Evolutionary conservation across 345 rosid species (phyloP).

Genomic region (Dipteronia dyeriana): DNA sequence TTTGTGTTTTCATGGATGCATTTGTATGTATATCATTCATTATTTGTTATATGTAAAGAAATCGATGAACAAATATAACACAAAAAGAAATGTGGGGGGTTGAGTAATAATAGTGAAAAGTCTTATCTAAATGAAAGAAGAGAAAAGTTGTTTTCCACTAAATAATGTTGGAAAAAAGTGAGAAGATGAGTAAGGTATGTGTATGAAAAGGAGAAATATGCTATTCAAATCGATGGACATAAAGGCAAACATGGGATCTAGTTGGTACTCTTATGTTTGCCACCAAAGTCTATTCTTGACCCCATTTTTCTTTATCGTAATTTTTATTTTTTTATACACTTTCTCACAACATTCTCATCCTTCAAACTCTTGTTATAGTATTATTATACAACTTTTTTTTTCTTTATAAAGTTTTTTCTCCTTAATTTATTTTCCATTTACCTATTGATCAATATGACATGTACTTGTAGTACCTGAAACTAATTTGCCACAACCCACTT

Average conservation of each 20-base stretch:
- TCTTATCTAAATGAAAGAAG: conserved; percentile 32
- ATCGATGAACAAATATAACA: conserved; percentile 8
- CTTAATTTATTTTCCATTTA: neutral
- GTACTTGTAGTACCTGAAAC: too few relatives aligned
- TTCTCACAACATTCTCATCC: neutral
- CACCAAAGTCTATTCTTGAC: conserved; percentile 52
- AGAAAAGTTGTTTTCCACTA: conserved; percentile 57
- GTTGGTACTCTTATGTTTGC: conserved; percentile 52
- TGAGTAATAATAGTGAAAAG: conserved; percentile 3
- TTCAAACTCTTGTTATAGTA: neutral
- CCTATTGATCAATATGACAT: neutral
- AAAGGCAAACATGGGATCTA: conserved; percentile 50
- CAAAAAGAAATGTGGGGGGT: neutral
- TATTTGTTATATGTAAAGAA: conserved; percentile 21
- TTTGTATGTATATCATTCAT: neutral
- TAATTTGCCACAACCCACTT: neutral
- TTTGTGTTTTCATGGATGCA: neutral
- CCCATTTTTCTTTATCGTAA: conserved; percentile 18
- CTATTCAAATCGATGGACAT: conserved; percentile 55
- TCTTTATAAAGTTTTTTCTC: neutral
- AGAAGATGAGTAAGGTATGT: conserved; percentile 23
- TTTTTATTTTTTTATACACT: neutral
- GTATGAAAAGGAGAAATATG: conserved; percentile 36
- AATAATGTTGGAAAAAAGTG: conserved; percentile 50
- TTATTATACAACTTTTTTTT: neutral